Percentiles rank a stretch among this genome's conserved stretches.
phyloP scores from a whole-genome alignment of 768 basidiomycete genomes.

The Russula sp. region DNA sequence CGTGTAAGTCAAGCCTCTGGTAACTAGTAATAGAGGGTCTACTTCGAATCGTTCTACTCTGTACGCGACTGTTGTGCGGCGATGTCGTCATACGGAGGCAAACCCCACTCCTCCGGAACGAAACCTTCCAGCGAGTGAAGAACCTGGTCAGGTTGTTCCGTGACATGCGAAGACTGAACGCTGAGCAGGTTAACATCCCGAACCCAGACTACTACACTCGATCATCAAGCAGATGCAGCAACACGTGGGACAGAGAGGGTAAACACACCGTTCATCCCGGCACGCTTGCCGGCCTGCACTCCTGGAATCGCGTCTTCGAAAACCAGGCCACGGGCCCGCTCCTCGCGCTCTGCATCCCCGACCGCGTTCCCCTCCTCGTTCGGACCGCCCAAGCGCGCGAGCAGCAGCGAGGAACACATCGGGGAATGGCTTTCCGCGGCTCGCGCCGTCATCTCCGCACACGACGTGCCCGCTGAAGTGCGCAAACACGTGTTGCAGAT shows the following conservation, averaged over 20 bases:
- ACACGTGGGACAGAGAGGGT: no score
- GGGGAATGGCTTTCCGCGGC: constrained; percentile 67
- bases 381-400: constrained; percentile 53
- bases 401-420: constrained; percentile 79
- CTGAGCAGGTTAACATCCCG: constrained; percentile 65
- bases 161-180: constrained; percentile 36
- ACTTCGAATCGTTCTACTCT: not conserved
- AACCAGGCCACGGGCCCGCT: constrained; percentile 61
- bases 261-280: constrained; percentile 74
- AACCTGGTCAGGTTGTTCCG: constrained; percentile 51
- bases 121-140: constrained; percentile 65
- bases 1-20: no score
- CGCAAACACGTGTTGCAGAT: constrained; percentile 52
- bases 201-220: constrained; percentile 67
- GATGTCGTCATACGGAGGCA: constrained; percentile 53
- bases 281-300: constrained; percentile 72
- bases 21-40: no score
- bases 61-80: not conserved
- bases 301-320: constrained; percentile 81
- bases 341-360: constrained; percentile 35
- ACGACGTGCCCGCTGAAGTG: constrained; percentile 60
- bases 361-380: constrained; percentile 33
- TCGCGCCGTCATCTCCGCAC: constrained; percentile 60
- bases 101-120: constrained; percentile 75
- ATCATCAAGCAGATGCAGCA: not conserved